Percentiles rank a stretch among this genome's conserved stretches.
Conservation (phyloP, 768 basidiomycete genomes). For the Mycena vitilis region DNA sequence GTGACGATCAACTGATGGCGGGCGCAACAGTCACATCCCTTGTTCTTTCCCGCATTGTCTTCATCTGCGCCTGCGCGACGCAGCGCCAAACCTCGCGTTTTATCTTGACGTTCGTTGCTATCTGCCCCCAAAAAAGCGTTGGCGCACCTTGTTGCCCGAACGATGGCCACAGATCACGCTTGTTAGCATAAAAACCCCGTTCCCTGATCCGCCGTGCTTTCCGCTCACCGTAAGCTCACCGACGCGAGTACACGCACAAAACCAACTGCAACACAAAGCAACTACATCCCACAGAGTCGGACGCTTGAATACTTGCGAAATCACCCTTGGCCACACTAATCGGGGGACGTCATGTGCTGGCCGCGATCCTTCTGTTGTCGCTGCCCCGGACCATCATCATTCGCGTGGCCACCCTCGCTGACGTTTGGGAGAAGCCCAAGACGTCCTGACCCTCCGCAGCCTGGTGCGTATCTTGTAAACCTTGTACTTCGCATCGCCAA, state of each 20-base stretch:
- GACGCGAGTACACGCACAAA: background rate
- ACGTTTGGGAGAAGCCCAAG: constrained; percentile 15
- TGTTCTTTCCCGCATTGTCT: constrained; percentile 17
- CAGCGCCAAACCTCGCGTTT: constrained; percentile 11
- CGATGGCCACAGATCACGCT: constrained; percentile 13
- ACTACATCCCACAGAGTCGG: background rate
- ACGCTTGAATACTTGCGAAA: background rate
- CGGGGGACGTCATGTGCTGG: constrained; percentile 12
- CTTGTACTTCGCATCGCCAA: background rate
- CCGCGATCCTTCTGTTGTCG: constrained; percentile 21
- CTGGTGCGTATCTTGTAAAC: background rate
- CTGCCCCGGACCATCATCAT: constrained; percentile 5
- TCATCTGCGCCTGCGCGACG: constrained; percentile 8
- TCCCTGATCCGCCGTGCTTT: background rate
- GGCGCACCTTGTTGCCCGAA: constrained; percentile 21
- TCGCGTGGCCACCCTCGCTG: constrained; percentile 20
- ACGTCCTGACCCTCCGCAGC: background rate
- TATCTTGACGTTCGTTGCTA: constrained; percentile 5
- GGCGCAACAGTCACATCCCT: background rate
- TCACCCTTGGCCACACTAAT: background rate
- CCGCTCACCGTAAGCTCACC: background rate
- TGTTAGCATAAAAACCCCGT: background rate
- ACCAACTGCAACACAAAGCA: background rate
- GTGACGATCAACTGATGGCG: no score
- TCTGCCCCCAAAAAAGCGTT: background rate